Evolutionary conservation across 768 basidiomycete species (phyloP), one percentile per base, ranked within the genome.

Genomic region (Cystobasidium tubakii): DNA sequence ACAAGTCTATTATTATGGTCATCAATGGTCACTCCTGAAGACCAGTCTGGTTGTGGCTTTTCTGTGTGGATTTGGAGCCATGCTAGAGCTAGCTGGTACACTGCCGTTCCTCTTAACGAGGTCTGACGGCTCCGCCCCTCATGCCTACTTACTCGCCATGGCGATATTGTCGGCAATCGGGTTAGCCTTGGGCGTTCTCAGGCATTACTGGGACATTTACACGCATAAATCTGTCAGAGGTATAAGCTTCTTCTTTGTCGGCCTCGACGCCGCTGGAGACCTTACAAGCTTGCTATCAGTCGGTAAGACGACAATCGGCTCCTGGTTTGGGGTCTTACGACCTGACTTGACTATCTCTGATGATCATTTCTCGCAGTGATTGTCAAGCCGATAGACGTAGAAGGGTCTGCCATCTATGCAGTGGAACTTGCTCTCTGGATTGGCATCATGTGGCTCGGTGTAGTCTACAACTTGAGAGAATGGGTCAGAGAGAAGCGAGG

Each of bases 121-220:
- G 10, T 15, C 39, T 10, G 44, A 53, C 27, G 39, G 31, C 2
- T 29, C 27, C 25, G 66, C 66, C 13, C 66, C 42, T n/a, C 43
- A 53, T 13, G 66, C 43, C 21, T 67, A 46, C 17, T 31, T 53
- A 17, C 66, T 33, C 42, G 33, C 69, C 67, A 75, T 77, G 62
- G 76, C 76, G 0, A 46, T 74, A 43, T 36, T 77, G n/a, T 77
- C 76, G 10, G 76, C 76, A 15, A 29, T 66, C 25, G 44, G 72
- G 12, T 72, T 77, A 17, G 76, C 62, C 29, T 54, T 66, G 10
- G 76, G 76, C 21, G 76, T 77, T 1, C 60, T 73, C 15, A 57
- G 76, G 23, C 76, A 77, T 60, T 77, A 77, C 60, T 55, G 27
- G 44, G 76, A 77, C 43, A 77, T 77, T 42, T 77, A 75, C 57